phyloP scores from a whole-genome alignment of 2,329 filamentous ascomycete genomes.

The Venturia pyrina region DNA sequence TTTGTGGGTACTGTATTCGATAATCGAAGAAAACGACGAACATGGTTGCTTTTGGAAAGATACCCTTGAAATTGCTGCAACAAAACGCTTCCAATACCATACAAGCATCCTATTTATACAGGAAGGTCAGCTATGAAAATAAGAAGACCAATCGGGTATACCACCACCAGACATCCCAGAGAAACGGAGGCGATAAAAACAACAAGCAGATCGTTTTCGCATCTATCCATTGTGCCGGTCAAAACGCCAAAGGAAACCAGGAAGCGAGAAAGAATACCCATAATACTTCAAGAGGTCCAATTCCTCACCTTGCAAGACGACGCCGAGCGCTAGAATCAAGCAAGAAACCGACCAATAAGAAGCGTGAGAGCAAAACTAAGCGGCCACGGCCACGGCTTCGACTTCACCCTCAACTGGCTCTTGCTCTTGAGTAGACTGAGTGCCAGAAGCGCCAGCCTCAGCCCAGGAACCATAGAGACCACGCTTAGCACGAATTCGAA shows the following conservation, averaged over 20 bases:
- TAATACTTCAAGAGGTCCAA: background rate
- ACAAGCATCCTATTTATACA: conserved; percentile 4
- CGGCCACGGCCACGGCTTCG: background rate
- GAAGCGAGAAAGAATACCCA: background rate
- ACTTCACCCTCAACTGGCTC: background rate
- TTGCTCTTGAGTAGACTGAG: conserved; percentile 1
- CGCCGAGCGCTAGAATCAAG: background rate
- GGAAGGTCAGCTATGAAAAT: background rate
- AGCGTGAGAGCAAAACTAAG: background rate
- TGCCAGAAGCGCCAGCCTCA: conserved; percentile 45
- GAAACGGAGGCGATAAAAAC: background rate
- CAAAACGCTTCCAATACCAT: background rate
- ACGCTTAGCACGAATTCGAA: conserved; percentile 80
- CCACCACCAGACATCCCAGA: background rate
- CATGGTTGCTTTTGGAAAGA: background rate
- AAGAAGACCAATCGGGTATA: conserved; percentile 3
- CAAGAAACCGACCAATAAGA: background rate
- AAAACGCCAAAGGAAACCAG: background rate
- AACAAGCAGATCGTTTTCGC: background rate
- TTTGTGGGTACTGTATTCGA: background rate
- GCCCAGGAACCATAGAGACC: conserved; percentile 98
- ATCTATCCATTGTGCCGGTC: background rate
- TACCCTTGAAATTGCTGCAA: background rate
- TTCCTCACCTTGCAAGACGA: background rate
- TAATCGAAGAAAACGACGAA: background rate